Evolutionary conservation across 441 rosid species (phyloP), one percentile per base, ranked within the genome.

Genomic region (Populus trichocarpa): DNA sequence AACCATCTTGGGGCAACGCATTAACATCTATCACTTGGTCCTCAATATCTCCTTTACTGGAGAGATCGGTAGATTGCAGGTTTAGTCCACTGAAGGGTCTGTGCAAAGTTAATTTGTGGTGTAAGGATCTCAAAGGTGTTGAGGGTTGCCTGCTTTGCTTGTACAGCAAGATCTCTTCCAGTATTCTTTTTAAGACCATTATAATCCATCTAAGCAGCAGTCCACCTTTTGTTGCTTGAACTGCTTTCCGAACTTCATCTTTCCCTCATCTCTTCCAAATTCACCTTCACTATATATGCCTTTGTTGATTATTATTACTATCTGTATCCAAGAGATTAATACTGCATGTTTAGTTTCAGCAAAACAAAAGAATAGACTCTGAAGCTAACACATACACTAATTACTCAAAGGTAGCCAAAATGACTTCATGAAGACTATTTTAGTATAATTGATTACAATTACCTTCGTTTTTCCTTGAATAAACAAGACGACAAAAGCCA

Each of bases 221-320:
- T 83, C 94, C 97, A 91, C 97, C 86, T 82, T 91, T 83, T 87
- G 89, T 66, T 83, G 84, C 88, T 88, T 89, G 61, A 85, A 91
- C 61, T 86, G 79, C 78, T 91, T 89, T 6, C 93, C 90, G 8
- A 90, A 93, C 80, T 88, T 88, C 97, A 91, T 90, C 76, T 73
- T 81, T 36, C n/a, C 7, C 8, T 40, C 9, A 6, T 57, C 23
- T 57, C 63, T 57, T 57, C 63, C 63, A 57, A 7, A 57, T 20
- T 20, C 63, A 57, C 23, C 23, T 20, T 57, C 63, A 20, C 63
- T 20, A 4, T 50, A 2, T 16, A 33, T 33, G 35, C 7, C 35
- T 33, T 33, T 33, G 35, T 5, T 57, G 20, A 20, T 57, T 33
- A 33, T 33, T 33, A 33, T 33, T 33, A 5, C 35, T 57, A 57